Evolutionary conservation across 148 eudicot species (phyloP).

Genomic region (Fagopyrum tataricum): DNA sequence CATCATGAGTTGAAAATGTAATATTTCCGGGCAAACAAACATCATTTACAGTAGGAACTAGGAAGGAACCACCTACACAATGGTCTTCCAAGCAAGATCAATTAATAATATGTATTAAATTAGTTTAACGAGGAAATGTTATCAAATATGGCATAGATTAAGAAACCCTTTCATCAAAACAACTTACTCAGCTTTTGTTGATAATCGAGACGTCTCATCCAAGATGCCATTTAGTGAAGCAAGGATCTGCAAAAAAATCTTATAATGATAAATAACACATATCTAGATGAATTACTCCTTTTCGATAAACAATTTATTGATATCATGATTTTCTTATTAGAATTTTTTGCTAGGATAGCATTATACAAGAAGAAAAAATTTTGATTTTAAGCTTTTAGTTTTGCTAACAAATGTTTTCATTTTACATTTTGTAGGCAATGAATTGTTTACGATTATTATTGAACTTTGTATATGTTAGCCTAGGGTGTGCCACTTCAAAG

Average conservation of each 20-base stretch:
- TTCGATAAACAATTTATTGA: background rate
- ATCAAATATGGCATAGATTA: background rate
- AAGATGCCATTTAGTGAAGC: constrained; percentile 64
- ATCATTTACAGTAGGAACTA: background rate
- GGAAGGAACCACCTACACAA: background rate
- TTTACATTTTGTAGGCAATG: background rate
- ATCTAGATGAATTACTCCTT: background rate
- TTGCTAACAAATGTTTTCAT: background rate
- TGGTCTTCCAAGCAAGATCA: background rate
- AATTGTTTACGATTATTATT: background rate
- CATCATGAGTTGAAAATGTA: background rate
- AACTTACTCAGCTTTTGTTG: constrained; percentile 78
- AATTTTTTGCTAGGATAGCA: background rate
- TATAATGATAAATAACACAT: background rate
- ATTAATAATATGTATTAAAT: background rate
- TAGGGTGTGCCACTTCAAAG: too few relatives aligned
- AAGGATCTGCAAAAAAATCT: constrained; percentile 43
- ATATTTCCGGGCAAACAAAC: background rate
- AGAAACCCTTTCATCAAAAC: background rate
- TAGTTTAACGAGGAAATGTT: background rate
- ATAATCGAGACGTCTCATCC: constrained; percentile 49
- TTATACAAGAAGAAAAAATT: background rate
- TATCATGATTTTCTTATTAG: too few relatives aligned
- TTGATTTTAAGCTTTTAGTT: background rate
- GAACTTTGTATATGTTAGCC: background rate